A percentile compares a stretch with the other conserved stretches of the same genome.
phyloP scores from a whole-genome alignment of 2,329 filamentous ascomycete species.

The Pezicula carpinea region DNA sequence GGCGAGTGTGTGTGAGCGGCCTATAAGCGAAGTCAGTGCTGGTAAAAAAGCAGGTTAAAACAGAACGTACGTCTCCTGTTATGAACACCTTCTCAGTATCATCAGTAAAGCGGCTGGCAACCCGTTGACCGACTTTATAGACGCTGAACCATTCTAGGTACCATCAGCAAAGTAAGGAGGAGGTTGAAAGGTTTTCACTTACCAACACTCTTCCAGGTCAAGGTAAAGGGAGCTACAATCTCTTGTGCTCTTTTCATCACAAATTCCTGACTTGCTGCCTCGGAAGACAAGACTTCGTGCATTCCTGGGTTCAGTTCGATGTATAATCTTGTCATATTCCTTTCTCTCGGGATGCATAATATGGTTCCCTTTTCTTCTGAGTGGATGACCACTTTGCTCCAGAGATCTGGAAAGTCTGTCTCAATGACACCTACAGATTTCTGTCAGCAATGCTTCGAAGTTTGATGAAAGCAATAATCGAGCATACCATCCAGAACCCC shows the following conservation, averaged over 20 bases:
- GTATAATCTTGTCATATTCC: constrained; percentile 56
- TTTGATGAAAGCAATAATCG: constrained; percentile 34
- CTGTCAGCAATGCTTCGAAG: constrained; percentile 37
- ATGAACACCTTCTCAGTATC: constrained; percentile 53
- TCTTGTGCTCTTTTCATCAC: constrained; percentile 63
- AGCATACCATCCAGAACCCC: constrained; percentile 49
- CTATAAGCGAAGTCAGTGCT: constrained; percentile 26
- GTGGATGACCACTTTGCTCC: constrained; percentile 52
- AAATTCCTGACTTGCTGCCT: constrained; percentile 53
- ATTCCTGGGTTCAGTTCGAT: constrained; percentile 52
- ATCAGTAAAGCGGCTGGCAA: constrained; percentile 51
- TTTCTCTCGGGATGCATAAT: constrained; percentile 59
- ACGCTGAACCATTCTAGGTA: constrained; percentile 61
- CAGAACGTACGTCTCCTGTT: constrained; percentile 38
- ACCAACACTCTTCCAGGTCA: constrained; percentile 68
- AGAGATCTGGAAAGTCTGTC: constrained; percentile 53
- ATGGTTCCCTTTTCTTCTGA: constrained; percentile 48
- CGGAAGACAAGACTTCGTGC: constrained; percentile 32
- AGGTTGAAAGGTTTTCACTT: constrained; percentile 53
- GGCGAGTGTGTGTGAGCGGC: constrained; percentile 57
- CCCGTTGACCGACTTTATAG: constrained; percentile 53
- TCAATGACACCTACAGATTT: constrained; percentile 32
- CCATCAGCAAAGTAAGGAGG: constrained; percentile 39
- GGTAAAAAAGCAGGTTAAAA: constrained; percentile 37
- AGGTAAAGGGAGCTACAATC: constrained; percentile 53